A percentile compares a stretch with the other conserved stretches of the same genome.
These are phyloP conservation scores for Casuarina equisetifolia DNA, from an alignment of 306 rosid genomes.

Conservation along the genomic window DNA sequence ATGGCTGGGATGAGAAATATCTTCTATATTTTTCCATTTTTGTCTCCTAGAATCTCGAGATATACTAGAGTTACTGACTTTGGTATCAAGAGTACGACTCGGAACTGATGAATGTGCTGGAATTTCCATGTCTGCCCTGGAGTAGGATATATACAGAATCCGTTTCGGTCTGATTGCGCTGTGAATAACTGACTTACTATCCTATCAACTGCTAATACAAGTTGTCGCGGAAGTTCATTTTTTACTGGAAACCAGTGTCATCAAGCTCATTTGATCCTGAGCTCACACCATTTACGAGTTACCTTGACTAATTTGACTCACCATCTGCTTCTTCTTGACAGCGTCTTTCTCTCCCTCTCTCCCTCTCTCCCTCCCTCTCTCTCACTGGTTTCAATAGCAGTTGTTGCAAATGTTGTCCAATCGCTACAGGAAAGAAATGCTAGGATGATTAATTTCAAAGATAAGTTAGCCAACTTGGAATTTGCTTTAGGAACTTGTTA, in stretches of 20 bases:
- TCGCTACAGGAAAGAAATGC: not conserved
- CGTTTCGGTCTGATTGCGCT: not conserved
- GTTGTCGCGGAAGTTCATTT: not conserved
- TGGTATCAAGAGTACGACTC: not conserved
- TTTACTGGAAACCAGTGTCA: not conserved
- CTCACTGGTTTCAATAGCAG: not conserved
- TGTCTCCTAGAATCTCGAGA: not conserved
- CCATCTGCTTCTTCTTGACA: not conserved
- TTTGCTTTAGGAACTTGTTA: not conserved
- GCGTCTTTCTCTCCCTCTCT: not conserved
- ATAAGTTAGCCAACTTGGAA: no score
- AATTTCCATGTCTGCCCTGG: conserved; percentile 1
- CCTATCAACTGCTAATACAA: not conserved
- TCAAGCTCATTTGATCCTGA: not conserved
- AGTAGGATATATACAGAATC: not conserved
- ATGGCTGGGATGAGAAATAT: not conserved
- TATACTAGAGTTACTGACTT: not conserved
- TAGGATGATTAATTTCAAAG: not conserved
- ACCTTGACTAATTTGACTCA: not conserved
- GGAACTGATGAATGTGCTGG: not conserved
- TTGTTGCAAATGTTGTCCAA: not conserved
- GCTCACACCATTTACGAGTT: not conserved
- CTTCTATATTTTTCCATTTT: not conserved
- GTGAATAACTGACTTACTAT: not conserved
- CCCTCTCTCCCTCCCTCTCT: not conserved